Base-by-base conservation (phyloP, 345 rosid genomes). In the Draba incana region DNA sequence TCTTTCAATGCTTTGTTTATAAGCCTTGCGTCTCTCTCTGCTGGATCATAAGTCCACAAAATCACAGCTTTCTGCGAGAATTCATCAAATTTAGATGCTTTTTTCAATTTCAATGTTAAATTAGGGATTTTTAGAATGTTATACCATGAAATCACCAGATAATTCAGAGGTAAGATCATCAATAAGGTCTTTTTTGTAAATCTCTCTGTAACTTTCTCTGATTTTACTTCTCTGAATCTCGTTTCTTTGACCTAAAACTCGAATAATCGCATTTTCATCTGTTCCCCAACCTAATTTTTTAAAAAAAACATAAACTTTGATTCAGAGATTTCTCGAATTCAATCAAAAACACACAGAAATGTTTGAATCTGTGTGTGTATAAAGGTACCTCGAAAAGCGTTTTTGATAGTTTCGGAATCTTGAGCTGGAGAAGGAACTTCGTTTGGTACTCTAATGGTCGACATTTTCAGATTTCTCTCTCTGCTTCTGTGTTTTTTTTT, bases 11-110 rank as follows among this genome's bases (percentile, higher is more conserved):
- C 86, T 16, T 86, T 82, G 54, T 85, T 79, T 35, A 84, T 86
- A 14, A 89, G 76, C 67, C 65, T 85, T 3, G 99, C 99, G 78
- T 94, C 96, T 78, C 98, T 86, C 80, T 86, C 92, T 5, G 88
- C 74, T 28, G 99, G 89, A 60, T 89, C 98, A 55, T 75, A 79
- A 14, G 82, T 74, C 99, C 96, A 94, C 31, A 67, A 54, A 60
- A 82, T 58, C 66, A 91, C 79, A 4, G 96, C 98, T 81, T 82
- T 86, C 99, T 94, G 82, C 13, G 2, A 50, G 1, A 30, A 2
- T 1, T 10, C 7, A 14, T 5, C 38, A 28, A 4, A 12, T 41
- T 20, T 28, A 50, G 3, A 41, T 39, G 4, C 27, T 47, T 62
- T 48, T 2, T 35, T 55, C 53, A 23, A 39, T 20, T 10, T 48